Evolutionary conservation across 345 rosid genomes (phyloP), one percentile per base, ranked within the genome.

Genomic region (Conringia planisiliqua): DNA sequence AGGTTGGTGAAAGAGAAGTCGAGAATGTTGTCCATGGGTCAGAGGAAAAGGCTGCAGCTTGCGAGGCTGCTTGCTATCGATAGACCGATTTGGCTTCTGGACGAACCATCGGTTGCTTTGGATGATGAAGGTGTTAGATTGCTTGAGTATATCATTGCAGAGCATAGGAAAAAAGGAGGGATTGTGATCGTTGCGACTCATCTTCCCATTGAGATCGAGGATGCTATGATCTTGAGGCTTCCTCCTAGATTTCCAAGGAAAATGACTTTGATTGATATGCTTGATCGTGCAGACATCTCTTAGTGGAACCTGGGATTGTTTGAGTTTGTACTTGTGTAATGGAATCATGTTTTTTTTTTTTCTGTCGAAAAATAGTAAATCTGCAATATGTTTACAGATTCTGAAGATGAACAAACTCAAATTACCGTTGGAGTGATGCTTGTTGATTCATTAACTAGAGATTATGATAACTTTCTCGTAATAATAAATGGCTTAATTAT

Each of bases 11-110:
- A 87, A 16, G 96, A 91, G 11, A 91, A 87, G 78, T 82, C 96
- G 1, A 87, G 92, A 50, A 83, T 91, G 95, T 80, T 87, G 40
- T 94, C 95, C 4, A 94, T 94, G 96, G 98, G 98, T 4, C 97
- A 91, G 69, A 81, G 91, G 52, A 94, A 91, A 80, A 82, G 95
- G 77, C 79, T 94, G 78, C 98, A 91, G 71, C 88, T 91, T 16
- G 97, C 96, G 0, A 87, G 96, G 82, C 68, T 88, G 59, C 79
- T 91, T 1, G 96, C 97, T 1, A 86, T 94, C 7, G 97, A 94
- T 51, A 70, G 96, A 29, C 98, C 95, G 4, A 94, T 94, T 32
- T 94, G 96, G 97, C 80, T 91, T 62, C 83, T 94, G 12, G 96
- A 94, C 4, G 93, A 94, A 71, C 97, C 95, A 13, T 91, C 96